A percentile compares a stretch with the other conserved stretches of the same genome.
Evolutionary conservation across 177 flowering plant genomes (phyloP).

Genomic region (Vitis hybrid): DNA sequence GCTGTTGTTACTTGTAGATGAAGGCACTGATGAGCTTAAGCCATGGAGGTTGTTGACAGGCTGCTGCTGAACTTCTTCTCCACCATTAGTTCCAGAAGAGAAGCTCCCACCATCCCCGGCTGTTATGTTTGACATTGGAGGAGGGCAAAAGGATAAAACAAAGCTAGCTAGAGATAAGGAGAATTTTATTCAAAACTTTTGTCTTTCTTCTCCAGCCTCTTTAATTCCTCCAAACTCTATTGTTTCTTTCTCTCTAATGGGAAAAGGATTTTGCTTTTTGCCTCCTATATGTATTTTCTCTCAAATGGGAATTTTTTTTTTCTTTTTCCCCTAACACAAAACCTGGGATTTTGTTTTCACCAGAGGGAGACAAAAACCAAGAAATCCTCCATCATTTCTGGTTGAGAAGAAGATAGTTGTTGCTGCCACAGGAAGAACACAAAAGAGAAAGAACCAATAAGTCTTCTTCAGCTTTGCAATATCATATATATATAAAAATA

Average conservation of each 20-base stretch:
- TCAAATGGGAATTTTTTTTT: not conserved
- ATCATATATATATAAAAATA: not conserved
- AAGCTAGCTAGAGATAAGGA: not conserved
- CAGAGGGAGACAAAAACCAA: conserved; percentile 31
- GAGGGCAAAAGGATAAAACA: not conserved
- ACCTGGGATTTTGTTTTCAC: conserved; percentile 20
- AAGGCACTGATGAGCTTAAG: conserved; percentile 18
- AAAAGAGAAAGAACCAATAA: conserved; percentile 1
- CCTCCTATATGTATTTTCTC: not conserved
- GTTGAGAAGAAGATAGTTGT: conserved; percentile 12
- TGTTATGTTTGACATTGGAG: conserved; percentile 27
- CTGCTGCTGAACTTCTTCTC: conserved; percentile 13
- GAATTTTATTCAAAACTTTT: not conserved
- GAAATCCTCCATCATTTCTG: conserved; percentile 28
- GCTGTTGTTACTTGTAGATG: conserved; percentile 16
- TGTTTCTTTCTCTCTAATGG: conserved; percentile 5
- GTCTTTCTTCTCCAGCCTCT: not conserved
- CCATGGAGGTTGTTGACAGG: conserved; percentile 14
- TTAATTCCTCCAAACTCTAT: conserved; percentile 10
- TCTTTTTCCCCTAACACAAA: conserved; percentile 2
- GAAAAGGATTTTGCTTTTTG: not conserved
- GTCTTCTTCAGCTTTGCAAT: conserved; percentile 13
- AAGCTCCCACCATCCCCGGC: conserved; percentile 17
- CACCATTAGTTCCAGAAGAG: conserved; percentile 14
- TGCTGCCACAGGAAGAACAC: conserved; percentile 19